Conservation (phyloP, 2,329 filamentous ascomycete genomes). For the Diaporthe vaccinii region DNA sequence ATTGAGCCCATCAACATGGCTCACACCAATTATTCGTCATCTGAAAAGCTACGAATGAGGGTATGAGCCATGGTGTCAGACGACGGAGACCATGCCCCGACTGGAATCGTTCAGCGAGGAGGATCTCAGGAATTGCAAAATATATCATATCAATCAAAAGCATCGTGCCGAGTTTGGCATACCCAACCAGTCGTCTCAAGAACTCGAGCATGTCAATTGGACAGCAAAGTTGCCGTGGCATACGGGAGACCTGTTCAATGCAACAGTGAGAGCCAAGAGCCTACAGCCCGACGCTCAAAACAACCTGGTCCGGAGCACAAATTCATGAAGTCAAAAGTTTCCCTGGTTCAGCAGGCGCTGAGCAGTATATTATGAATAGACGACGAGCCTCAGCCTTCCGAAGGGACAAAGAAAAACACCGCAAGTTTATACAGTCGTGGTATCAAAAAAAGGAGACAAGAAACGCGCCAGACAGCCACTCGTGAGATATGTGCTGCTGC, state of each 20-base stretch:
- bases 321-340: background rate
- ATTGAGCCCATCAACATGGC: background rate
- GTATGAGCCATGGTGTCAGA: background rate
- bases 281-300: background rate
- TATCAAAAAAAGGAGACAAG: conserved; percentile 32
- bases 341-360: conserved; percentile 7
- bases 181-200: background rate
- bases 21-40: background rate
- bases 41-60: background rate
- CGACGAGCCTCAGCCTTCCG: background rate
- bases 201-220: background rate
- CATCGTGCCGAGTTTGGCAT: background rate
- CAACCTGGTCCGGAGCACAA: background rate
- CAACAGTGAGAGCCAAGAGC: background rate
- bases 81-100: background rate
- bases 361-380: conserved; percentile 13
- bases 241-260: background rate
- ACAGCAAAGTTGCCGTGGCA: background rate
- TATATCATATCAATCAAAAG: conserved; percentile 27
- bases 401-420: conserved; percentile 38
- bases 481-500: conserved; percentile 18
- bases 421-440: conserved; percentile 32
- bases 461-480: conserved; percentile 27
- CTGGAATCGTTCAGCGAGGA: background rate
- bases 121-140: background rate